Evolutionary conservation across 2,329 filamentous ascomycete species (phyloP), one percentile per base, ranked within the genome.

Genomic region (Xylariales sp.): DNA sequence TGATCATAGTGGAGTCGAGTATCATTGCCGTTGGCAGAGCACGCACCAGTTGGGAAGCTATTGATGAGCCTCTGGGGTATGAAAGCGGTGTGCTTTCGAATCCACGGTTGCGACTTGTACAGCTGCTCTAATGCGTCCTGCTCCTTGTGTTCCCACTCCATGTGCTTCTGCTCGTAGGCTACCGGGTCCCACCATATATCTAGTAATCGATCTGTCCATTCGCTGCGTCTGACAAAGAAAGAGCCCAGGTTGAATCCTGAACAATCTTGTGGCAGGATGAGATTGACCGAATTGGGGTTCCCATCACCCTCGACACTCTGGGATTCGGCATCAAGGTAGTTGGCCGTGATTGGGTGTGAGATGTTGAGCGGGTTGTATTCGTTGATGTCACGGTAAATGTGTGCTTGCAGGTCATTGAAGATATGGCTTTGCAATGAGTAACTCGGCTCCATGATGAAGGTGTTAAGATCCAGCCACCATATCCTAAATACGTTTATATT

Each of bases 111-210:
- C 42, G 84, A 85, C 43, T 74, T 78, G 68, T 98, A 98, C 48
- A 98, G 74, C 66, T 95, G 86, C 66, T 96, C 90, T 31, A 98
- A 70, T 2, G 90, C 88, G 59, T 97, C 90, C 66, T 98, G 93
- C 63, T 98, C 93, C 62, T 97, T 97, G 71, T 98, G 93, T 58
- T 93, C 90, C 93, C 93, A 98, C 48, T 93, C 80, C 90, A 96
- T 96, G 63, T 98, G 93, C 61, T 89, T 94, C 66, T 98, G 93
- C 66, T 98, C 93, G 63, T 98, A 98, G 43, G 85, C 81, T 21
- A 97, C 90, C 0, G 93, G 93, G 57, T 98, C 93, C 93, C 93
- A 98, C 93, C 93, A 98, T 39, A 95, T 77, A 58, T 98, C 93
- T 25, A 98, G 77, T 14, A 98, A 69, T 4, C 88, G 84, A 56